Evolutionary conservation across 2,329 filamentous ascomycete genomes (phyloP), one percentile per base, ranked within the genome.

Genomic region (Fusarium haematococcum): DNA sequence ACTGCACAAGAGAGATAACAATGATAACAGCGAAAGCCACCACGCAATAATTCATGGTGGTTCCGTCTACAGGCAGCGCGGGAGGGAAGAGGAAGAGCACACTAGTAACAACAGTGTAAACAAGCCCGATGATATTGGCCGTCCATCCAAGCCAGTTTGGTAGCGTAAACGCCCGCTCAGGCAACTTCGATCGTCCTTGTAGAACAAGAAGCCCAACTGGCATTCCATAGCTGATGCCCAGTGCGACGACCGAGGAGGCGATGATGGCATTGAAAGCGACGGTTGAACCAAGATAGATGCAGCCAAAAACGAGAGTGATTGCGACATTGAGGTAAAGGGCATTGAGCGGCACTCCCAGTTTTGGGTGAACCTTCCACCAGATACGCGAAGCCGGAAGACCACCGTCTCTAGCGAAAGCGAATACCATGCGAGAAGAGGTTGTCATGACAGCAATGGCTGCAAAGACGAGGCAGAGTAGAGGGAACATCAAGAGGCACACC

Each of bases 51-150:
- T 87, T 95, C 92, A 94, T 94, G 79, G 89, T 93, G 74, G 85
- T 90, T 2, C 88, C 88, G 0, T 89, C 89, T 0, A 92, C 91
- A 1, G 91, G 92, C 4, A 91, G 76, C 1, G 85, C 87, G 0
- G 92, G 92, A 2, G 93, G 92, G 79, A 94, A 93, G 33, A 94
- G 84, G 81, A 94, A 94, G 0, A 95, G 85, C 0, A 94, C 89
- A 0, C 91, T 94, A 0, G 92, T 94, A 6, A 94, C 82, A 10
- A 89, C 81, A 3, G 92, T 90, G 77, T 93, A 94, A 0, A 84
- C 85, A 23, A 94, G 83, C 2, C 92, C 92, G 32, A 80, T 74
- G 8, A 77, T 73, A 43, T 85, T 80, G 2, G 71, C 68, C 0
- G 74, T 79, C 84, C 84, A 85, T 8, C 84, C 84, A 2, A 84